Percentiles rank a stretch among this genome's conserved stretches.
Conservation (phyloP, 257 asterid species). For the Orobanche coerulescens region DNA sequence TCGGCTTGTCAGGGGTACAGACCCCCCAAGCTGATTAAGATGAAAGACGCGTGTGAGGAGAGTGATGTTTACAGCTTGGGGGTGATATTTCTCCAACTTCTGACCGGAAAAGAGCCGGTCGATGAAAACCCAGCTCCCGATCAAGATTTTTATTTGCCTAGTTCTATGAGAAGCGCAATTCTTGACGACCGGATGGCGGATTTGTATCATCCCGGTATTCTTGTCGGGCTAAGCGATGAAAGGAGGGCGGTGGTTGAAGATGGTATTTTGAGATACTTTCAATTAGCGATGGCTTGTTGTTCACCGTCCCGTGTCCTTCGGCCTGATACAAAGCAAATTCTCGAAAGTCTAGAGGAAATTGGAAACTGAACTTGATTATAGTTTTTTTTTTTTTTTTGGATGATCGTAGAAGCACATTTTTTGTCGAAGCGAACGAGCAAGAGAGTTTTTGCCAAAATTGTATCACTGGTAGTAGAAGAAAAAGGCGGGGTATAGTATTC, state of each 20-base stretch:
- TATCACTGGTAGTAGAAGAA: too few relatives aligned
- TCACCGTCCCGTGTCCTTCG: conserved; percentile 62
- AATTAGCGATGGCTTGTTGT: conserved; percentile 83
- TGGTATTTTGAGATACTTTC: conserved; percentile 42
- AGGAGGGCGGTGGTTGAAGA: conserved; percentile 36
- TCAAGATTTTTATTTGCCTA: conserved; percentile 56
- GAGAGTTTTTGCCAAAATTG: background rate
- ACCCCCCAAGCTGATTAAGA: conserved; percentile 74
- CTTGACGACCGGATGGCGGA: conserved; percentile 56
- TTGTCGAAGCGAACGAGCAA: background rate
- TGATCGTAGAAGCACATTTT: conserved; percentile 25
- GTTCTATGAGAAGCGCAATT: conserved; percentile 51
- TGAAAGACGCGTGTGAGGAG: conserved; percentile 56
- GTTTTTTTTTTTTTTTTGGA: background rate
- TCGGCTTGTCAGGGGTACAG: conserved; percentile 70
- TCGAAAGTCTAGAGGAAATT: conserved; percentile 67
- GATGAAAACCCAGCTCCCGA: conserved; percentile 38
- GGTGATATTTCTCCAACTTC: conserved; percentile 59
- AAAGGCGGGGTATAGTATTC: background rate
- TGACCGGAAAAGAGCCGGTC: conserved; percentile 60
- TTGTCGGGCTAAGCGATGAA: conserved; percentile 38
- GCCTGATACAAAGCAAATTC: conserved; percentile 54
- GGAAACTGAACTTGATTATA: conserved; percentile 10
- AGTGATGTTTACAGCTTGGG: conserved; percentile 79
- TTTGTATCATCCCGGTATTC: conserved; percentile 53